Evolutionary conservation across 2,329 filamentous ascomycete genomes (phyloP), one percentile per base, ranked within the genome.

Genomic region (Ilyonectria destructans): DNA sequence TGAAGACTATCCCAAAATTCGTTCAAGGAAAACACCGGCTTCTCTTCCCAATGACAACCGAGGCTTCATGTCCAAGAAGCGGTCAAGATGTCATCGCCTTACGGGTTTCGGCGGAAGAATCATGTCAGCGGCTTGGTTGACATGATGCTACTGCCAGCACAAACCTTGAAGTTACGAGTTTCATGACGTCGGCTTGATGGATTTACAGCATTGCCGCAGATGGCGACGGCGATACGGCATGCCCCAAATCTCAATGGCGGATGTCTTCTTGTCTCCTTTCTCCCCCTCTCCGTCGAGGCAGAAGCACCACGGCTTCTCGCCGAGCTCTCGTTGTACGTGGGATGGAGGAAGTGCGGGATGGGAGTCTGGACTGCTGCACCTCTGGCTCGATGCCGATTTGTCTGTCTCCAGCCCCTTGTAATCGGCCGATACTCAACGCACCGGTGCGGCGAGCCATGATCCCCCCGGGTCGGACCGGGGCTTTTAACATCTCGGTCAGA

Each of bases 381-480:
- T 45, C 31, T 46, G 17, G 54, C 29, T 21, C 45, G 15, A 33
- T 48, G 31, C 23, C 43, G 33, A 29, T n/a, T 35, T 51, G 26
- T 51, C 60, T 56, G 23, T 33, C 40, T 19, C 54, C 21, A 40
- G 29, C 21, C 35, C 23, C 35, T 57, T 19, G n/a, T 21, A 62
- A 13, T 48, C 37, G 55, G 46, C 21, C 35, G 48, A 67, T 49
- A 29, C 7, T 69, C 49, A 26, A 66, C 58, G 45, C 10, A 40
- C 15, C 10, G 45, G 17, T 29, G 52, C 48, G 49, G 31, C 31
- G 48, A 43, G n/a, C 23, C 8, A 48, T 45, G 17, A 58, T 12
- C 15, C 26, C 40, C 12, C 58, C 51, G 55, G 62, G 19, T 43
- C 56, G 51, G 62, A 40, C 61, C 68, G 65, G 61, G 43, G 40